Percentiles rank a stretch among this genome's conserved stretches.
Evolutionary conservation across 495 filamentous ascomycete species (phyloP).

Genomic region (Penicillium ochrochloron): DNA sequence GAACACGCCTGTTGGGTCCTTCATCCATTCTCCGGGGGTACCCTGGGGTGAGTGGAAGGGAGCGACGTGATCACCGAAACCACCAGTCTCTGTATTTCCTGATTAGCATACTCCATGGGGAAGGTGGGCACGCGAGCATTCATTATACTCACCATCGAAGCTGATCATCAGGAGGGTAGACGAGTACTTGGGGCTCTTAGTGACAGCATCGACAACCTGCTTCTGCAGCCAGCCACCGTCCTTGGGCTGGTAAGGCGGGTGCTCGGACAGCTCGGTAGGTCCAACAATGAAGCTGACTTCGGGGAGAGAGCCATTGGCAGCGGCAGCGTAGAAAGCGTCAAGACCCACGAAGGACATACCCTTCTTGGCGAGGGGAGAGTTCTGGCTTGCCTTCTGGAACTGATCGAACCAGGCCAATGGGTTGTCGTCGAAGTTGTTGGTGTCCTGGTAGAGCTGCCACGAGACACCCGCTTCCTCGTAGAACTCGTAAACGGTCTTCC

Average conservation of each 20-base stretch:
- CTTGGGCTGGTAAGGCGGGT: constrained; percentile 57
- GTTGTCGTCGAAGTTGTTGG: constrained; percentile 61
- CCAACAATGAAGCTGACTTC: constrained; percentile 59
- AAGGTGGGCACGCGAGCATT: not conserved
- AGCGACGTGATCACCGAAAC: constrained; percentile 58
- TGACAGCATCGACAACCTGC: constrained; percentile 56
- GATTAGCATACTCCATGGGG: constrained; percentile 14
- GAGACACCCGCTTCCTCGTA: constrained; percentile 57
- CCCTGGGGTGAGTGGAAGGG: constrained; percentile 56
- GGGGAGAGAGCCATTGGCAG: constrained; percentile 56
- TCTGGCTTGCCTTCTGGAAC: constrained; percentile 48
- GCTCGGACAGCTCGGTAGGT: constrained; percentile 55
- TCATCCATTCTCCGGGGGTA: constrained; percentile 59
- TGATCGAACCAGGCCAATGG: constrained; percentile 59
- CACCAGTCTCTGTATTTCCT: constrained; percentile 49
- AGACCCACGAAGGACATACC: constrained; percentile 52
- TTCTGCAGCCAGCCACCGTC: constrained; percentile 63
- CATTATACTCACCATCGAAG: constrained; percentile 46
- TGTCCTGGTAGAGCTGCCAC: constrained; percentile 60
- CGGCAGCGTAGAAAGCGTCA: constrained; percentile 54
- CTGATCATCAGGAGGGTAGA: constrained; percentile 57
- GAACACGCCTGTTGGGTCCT: constrained; percentile 53
- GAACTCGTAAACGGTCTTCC: constrained; percentile 58
- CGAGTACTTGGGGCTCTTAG: constrained; percentile 52
- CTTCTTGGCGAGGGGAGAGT: constrained; percentile 45